Evolutionary conservation across 2,329 filamentous ascomycete species (phyloP).

Genomic region (Penicillium italicum): DNA sequence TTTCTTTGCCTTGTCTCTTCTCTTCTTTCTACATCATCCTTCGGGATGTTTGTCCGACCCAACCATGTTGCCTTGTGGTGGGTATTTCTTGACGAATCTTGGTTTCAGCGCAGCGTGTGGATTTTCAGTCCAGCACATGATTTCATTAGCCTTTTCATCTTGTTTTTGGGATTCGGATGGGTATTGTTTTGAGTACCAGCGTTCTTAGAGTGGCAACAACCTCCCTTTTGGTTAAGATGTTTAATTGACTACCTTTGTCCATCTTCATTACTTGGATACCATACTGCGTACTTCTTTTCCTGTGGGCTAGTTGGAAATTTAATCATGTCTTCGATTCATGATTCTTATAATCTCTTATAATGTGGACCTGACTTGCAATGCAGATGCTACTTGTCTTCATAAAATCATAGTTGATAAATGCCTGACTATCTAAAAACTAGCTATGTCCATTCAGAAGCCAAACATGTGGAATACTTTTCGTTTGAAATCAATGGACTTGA

Average conservation of each 20-base stretch:
- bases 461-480: conserved; percentile 26
- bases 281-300: background rate
- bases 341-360: background rate
- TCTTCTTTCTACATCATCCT: conserved; percentile 3
- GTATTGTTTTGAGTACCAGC: conserved; percentile 8
- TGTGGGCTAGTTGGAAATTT: background rate
- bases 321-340: background rate
- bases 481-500: conserved; percentile 20
- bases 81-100: conserved; percentile 4
- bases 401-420: conserved; percentile 16
- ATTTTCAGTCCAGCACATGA: conserved; percentile 20
- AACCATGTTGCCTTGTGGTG: background rate
- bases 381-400: conserved; percentile 6
- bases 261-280: background rate
- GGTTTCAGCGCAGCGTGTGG: conserved; percentile 21
- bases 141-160: conserved; percentile 8
- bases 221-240: conserved; percentile 2
- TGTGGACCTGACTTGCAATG: no score
- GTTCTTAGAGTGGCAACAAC: conserved; percentile 4
- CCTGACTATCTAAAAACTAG: conserved; percentile 20
- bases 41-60: conserved; percentile 3
- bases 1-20: conserved; percentile 11
- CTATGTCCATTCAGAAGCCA: conserved; percentile 14
- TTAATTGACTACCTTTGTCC: conserved; percentile 7
- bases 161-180: conserved; percentile 9